These are phyloP conservation scores for Saccharum spontaneum DNA, from an alignment of 176 grass and related monocot species.

Conservation along the genomic window DNA sequence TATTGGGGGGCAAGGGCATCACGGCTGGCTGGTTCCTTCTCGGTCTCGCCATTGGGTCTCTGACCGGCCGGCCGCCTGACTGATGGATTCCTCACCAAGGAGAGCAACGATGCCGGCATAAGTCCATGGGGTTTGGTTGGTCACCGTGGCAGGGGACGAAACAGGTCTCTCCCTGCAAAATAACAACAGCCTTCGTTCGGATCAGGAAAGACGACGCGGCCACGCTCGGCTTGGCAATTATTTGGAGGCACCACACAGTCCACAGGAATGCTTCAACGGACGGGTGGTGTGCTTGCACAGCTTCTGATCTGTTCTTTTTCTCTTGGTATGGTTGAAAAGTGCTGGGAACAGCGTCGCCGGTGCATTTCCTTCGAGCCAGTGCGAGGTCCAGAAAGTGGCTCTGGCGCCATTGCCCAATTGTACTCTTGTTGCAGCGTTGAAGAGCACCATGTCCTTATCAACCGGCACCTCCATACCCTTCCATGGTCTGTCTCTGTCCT, in stretches of 20 bases:
- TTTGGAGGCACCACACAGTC: background rate
- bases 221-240: slow-evolving; percentile 20
- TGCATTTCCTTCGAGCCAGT: too few species aligned
- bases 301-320: background rate
- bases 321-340: too few species aligned
- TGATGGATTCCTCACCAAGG: slow-evolving; percentile 84
- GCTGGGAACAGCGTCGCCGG: too few species aligned
- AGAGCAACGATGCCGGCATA: slow-evolving; percentile 47
- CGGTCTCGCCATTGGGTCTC: slow-evolving; percentile 36
- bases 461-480: too few species aligned
- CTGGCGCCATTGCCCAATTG: too few species aligned
- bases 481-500: too few species aligned
- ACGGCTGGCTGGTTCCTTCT: slow-evolving; percentile 26
- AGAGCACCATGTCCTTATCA: too few species aligned
- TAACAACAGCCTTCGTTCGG: slow-evolving; percentile 43
- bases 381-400: too few species aligned
- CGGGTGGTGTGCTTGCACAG: slow-evolving; percentile 7
- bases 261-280: too few species aligned
- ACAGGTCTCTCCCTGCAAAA: slow-evolving; percentile 26
- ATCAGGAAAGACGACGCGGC: slow-evolving; percentile 37
- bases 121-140: slow-evolving; percentile 45
- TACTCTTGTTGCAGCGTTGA: too few species aligned
- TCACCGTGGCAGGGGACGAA: background rate
- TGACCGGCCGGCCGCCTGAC: slow-evolving; percentile 27
- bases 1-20: slow-evolving; percentile 37